phyloP scores from a whole-genome alignment of 2,329 filamentous ascomycete genomes.

The Penicillium psychrosexuale region DNA sequence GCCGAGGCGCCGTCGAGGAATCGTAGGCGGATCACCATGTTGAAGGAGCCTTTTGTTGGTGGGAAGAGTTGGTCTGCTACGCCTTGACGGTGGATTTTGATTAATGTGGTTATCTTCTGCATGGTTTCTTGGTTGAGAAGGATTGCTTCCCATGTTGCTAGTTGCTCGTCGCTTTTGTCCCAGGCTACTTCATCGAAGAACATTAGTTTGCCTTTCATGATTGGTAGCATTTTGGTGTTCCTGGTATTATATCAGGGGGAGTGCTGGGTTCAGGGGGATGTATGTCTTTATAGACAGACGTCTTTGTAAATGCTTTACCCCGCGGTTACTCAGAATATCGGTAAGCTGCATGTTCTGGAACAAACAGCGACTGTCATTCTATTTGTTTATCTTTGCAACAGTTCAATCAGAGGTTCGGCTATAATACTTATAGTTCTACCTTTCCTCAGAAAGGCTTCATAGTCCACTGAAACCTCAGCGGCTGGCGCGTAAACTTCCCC shows the following conservation, averaged over 20 bases:
- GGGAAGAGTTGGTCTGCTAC: neutral
- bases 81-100: neutral
- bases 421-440: no score
- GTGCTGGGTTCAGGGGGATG: no score
- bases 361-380: neutral
- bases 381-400: no score
- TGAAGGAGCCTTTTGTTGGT: neutral
- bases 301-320: neutral
- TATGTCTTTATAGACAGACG: no score
- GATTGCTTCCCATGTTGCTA: neutral
- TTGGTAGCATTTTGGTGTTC: no score
- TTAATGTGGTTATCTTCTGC: neutral
- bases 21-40: neutral
- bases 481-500: no score
- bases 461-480: no score
- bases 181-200: conserved; percentile 4
- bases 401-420: no score
- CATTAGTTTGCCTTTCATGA: neutral
- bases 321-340: neutral
- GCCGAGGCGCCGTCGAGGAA: conserved; percentile 14
- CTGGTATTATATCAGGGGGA: no score
- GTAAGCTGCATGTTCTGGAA: neutral
- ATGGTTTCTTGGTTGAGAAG: neutral
- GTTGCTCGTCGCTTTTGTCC: neutral
- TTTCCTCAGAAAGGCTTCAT: no score